These are phyloP conservation scores for Platanthera guangdongensis DNA, from an alignment of 106 monocot genomes.

Conservation along the genomic window DNA sequence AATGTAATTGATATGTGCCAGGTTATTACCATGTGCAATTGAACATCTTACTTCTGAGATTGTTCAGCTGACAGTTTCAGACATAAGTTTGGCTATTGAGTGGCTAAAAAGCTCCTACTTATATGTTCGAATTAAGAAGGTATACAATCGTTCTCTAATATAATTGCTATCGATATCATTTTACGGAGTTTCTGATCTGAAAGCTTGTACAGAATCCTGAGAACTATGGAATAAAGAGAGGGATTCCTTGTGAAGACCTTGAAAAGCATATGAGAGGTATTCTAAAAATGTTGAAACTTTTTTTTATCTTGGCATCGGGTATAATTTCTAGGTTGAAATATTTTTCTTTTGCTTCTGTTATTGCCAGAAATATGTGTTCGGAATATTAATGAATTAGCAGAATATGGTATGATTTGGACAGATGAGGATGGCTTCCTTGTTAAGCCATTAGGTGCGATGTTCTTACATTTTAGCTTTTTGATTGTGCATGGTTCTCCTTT, in stretches of 20 bases:
- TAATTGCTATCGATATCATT: not conserved
- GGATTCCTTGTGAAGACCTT: slow-evolving; percentile 44
- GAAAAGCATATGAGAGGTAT: slow-evolving; percentile 87
- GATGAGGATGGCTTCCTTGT: slow-evolving; percentile 92
- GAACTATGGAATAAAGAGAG: slow-evolving; percentile 80
- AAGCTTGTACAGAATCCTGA: slow-evolving; percentile 67
- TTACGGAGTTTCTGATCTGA: not conserved
- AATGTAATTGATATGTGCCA: slow-evolving; percentile 11
- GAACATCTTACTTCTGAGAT: slow-evolving; percentile 97
- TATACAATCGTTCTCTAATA: slow-evolving; percentile 7
- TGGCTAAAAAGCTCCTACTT: slow-evolving; percentile 95
- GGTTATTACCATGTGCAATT: slow-evolving; percentile 70
- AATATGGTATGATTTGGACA: slow-evolving; percentile 86
- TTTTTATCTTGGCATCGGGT: not conserved
- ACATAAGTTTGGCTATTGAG: slow-evolving; percentile 87
- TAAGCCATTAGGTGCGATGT: slow-evolving; percentile 67
- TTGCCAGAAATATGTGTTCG: slow-evolving; percentile 80
- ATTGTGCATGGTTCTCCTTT: not conserved
- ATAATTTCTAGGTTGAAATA: not conserved
- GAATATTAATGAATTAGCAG: slow-evolving; percentile 74
- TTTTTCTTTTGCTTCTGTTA: slow-evolving; percentile 3
- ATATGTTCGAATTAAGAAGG: slow-evolving; percentile 94
- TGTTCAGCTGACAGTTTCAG: slow-evolving; percentile 77
- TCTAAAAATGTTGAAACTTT: not conserved
- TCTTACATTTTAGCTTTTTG: not conserved